Percentiles rank a stretch among this genome's conserved stretches.
phyloP scores from a whole-genome alignment of 2,329 filamentous ascomycete genomes.

The Calonectria crousiana region DNA sequence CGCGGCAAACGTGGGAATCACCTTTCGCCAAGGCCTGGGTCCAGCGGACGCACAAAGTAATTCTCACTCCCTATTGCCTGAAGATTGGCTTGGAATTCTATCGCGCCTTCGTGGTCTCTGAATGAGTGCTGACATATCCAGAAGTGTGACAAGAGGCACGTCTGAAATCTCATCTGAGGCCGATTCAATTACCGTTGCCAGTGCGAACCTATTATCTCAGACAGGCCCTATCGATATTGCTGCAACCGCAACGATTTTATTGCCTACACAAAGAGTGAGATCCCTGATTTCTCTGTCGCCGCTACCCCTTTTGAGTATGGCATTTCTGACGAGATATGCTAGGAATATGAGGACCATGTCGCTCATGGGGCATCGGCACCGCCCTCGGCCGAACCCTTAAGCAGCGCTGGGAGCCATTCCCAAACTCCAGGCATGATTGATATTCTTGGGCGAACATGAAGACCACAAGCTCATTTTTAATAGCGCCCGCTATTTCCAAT shows the following conservation, averaged over 20 bases:
- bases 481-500: not conserved
- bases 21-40: not conserved
- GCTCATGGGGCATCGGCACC: not conserved
- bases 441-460: not conserved
- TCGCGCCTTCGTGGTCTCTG: not conserved
- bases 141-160: not conserved
- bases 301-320: rapidly evolving
- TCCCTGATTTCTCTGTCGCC: rapidly evolving
- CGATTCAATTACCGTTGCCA: not conserved
- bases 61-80: not conserved
- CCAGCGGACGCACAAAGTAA: not conserved
- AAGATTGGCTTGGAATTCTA: not conserved
- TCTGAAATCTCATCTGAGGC: not conserved
- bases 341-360: not conserved
- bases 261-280: not conserved
- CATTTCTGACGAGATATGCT: not conserved
- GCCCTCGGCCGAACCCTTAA: not conserved
- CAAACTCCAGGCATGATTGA: not conserved
- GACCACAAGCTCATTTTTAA: not conserved
- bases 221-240: not conserved
- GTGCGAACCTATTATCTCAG: not conserved
- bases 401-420: not conserved
- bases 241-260: not conserved
- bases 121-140: not conserved
- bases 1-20: not conserved